Percentiles rank a stretch among this genome's conserved stretches.
phyloP scores from a whole-genome alignment of 116 monocot genomes.

The Papilionanthe hybrid region DNA sequence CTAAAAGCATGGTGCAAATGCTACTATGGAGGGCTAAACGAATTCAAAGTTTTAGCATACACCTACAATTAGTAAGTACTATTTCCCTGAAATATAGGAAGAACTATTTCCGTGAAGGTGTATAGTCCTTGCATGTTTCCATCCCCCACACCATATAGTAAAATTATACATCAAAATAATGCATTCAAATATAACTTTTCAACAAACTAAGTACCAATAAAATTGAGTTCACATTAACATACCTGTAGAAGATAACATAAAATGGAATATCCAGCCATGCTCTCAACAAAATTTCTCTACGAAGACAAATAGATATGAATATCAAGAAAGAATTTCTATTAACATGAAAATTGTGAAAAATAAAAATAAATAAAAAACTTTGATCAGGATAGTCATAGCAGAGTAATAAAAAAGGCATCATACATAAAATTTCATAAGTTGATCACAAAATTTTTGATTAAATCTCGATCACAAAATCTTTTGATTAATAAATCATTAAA shows the following conservation, averaged over 20 bases:
- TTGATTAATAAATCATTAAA: not conserved
- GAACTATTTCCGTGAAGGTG: not conserved
- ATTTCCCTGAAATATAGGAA: not conserved
- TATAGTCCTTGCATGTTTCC: not conserved
- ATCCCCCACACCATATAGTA: not conserved
- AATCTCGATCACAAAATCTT: not conserved
- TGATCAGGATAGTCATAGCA: not conserved
- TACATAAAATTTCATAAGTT: not conserved
- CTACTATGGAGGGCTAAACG: not conserved
- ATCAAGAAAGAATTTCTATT: not conserved
- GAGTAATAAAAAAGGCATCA: not conserved
- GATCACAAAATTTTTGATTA: not conserved
- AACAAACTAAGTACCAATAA: not conserved
- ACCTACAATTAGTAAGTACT: not conserved
- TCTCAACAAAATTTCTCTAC: conserved; percentile 99
- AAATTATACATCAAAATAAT: not conserved
- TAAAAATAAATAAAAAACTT: conserved; percentile 2
- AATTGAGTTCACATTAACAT: conserved; percentile 2
- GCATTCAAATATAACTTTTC: not conserved
- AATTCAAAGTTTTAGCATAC: not conserved
- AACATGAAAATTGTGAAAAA: not conserved
- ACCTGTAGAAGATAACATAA: conserved; percentile 96
- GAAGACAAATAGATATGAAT: conserved; percentile 14
- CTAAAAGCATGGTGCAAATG: not conserved
- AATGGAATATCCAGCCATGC: conserved; percentile 99